Evolutionary conservation across 192 early-diverging fungal genomes (phyloP), one percentile per base, ranked within the genome.

Genomic region (Neocallimastix lanati): DNA sequence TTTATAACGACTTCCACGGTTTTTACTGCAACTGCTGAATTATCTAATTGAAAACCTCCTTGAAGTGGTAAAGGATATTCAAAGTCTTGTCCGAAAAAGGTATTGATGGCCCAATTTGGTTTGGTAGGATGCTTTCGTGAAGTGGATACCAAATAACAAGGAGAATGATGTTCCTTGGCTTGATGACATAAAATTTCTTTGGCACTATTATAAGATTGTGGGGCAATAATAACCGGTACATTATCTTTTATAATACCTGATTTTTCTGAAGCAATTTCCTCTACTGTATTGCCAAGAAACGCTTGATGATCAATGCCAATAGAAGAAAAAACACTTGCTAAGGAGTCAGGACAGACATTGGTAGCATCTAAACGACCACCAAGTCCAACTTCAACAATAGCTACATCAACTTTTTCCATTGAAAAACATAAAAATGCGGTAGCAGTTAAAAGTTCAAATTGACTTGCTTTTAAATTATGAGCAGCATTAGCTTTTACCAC

Each of bases 381-480:
- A 82, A 95, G 77, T 0, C 94, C 94, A n/a, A 94, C 93, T 81
- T 96, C 95, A 18, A 96, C 82, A 7, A 96, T 89, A 4, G 91
- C 92, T 27, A 93, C 82, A 76, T 95, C 93, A 9, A 94, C 88
- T 21, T 82, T 76, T 76, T 83, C 77, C 78, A 88, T 81, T 12
- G 83, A 82, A 82, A 92, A 92, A 85, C 87, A 88, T 79, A 84
- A 88, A 30, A 93, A 82, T 0, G 91, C 88, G 29, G 86, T 80
- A 0, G 86, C 90, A 0, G 92, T 90, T 37, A 91, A 81, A 50
- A 90, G 81, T 85, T 97, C 96, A 84, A 96, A 97, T 29, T 83
- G 83, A 25, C 91, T 86, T 15, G 93, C 85, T 2, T 78, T 81
- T 28, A 86, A 81, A 28, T 82, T 84, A 3, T 82, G 77, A 5